phyloP scores from a whole-genome alignment of 805 yeast species.

The Wickerhamiella allomyrinae region DNA sequence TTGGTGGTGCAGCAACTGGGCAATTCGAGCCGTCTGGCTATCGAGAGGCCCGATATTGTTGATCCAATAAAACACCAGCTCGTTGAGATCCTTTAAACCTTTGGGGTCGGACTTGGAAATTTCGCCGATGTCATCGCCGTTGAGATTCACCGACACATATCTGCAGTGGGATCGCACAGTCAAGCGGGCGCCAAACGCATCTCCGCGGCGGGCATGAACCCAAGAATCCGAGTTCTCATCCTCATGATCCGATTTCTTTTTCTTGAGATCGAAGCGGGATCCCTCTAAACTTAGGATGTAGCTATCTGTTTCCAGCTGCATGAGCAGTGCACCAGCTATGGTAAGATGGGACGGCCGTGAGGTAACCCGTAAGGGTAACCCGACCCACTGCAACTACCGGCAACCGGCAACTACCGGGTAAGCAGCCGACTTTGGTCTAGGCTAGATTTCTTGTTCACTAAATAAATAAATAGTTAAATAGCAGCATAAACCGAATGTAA shows the following conservation, averaged over 20 bases:
- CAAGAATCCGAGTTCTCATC: constrained; percentile 7
- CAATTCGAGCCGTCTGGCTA: constrained; percentile 12
- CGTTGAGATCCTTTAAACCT: constrained; percentile 5
- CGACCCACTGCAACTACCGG: too few species aligned
- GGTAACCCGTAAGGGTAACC: too few species aligned
- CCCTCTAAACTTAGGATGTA: constrained; percentile 3
- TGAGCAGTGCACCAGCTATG: not conserved
- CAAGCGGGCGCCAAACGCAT: constrained; percentile 13
- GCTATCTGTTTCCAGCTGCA: constrained; percentile 2
- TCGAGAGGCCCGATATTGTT: constrained; percentile 16
- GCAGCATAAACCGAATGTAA: too few species aligned
- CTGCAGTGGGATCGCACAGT: constrained; percentile 6
- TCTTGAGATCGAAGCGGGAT: constrained; percentile 2
- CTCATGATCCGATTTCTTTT: not conserved
- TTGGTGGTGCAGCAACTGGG: constrained; percentile 9
- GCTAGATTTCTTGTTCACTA: too few species aligned
- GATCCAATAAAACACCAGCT: constrained; percentile 14
- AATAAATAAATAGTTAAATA: too few species aligned
- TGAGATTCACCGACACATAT: constrained; percentile 10
- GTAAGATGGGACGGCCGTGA: not conserved
- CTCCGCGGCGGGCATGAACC: constrained; percentile 18
- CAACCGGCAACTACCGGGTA: too few species aligned
- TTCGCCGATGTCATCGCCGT: constrained; percentile 12
- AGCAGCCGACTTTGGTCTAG: too few species aligned
- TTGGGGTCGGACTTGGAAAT: constrained; percentile 4